These are phyloP conservation scores for Hortaea werneckii DNA, from an alignment of 2,329 filamentous ascomycete species.

Conservation along the genomic window DNA sequence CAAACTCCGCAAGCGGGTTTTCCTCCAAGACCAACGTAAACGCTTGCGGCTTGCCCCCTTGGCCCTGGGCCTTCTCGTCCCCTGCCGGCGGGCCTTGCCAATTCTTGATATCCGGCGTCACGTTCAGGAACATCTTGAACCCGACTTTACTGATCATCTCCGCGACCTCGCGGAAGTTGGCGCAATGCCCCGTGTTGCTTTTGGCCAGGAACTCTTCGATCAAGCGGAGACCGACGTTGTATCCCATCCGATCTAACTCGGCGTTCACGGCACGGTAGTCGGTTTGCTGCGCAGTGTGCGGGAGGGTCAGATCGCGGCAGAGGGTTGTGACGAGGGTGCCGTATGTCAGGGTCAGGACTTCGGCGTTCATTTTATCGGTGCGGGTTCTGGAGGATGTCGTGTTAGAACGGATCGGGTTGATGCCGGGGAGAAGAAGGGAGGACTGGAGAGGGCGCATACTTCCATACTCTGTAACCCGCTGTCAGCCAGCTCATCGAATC, in stretches of 20 bases:
- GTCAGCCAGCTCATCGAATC: constrained; percentile 22
- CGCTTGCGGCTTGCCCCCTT: constrained; percentile 1
- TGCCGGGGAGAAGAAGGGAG: too few relatives aligned
- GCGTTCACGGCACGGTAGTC: constrained; percentile 95
- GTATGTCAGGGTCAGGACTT: constrained; percentile 94
- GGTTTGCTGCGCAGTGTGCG: constrained; percentile 45
- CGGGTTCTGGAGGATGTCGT: constrained; percentile 53
- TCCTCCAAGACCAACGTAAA: constrained; percentile 96
- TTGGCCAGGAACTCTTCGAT: constrained; percentile 98
- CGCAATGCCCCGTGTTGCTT: constrained; percentile 77
- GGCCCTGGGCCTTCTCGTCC: constrained; percentile 62
- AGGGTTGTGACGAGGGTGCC: constrained; percentile 94
- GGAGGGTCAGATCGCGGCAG: constrained; percentile 69
- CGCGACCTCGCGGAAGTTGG: constrained; percentile 89
- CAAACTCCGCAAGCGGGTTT: constrained; percentile 93
- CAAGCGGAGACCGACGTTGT: constrained; percentile 90
- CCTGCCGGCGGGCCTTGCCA: constrained; percentile 61
- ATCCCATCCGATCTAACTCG: constrained; percentile 97
- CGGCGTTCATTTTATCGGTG: constrained; percentile 95
- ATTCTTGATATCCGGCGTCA: constrained; percentile 84
- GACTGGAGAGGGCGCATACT: constrained; percentile 46
- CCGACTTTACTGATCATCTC: constrained; percentile 97
- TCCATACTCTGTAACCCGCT: constrained; percentile 64
- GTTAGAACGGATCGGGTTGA: background rate
- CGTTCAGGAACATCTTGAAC: constrained; percentile 98